Evolutionary conservation across 163 green algal genomes (phyloP), one percentile per base, ranked within the genome.

Genomic region (Botryococcus braunii): DNA sequence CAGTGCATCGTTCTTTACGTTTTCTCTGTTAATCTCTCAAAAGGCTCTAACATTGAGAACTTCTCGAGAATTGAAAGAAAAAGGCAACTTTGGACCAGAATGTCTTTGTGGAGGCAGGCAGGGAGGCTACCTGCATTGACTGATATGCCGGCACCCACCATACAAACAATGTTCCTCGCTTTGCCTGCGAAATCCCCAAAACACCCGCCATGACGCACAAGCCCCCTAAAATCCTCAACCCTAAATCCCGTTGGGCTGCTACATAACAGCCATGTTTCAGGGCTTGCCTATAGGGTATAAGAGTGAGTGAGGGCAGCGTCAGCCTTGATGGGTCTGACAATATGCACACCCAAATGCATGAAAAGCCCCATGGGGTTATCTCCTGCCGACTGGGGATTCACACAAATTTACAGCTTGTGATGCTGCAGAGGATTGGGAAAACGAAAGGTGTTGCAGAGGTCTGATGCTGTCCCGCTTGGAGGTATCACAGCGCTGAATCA

Each of bases 101-200:
- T 27, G 21, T 55, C 13, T 13, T 21, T 55, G 46, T 21, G 21
- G 46, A 55, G 13, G 46, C 46, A 55, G 46, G 21, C 46, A 55
- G 57, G 9, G 25, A 13, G 9, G 11, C 6, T n/a, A 64, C 65
- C 77, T 36, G 68, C 77, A 73, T 27, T 77, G 4, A 95, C 88
- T 56, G 72, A 87, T 68, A 95, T 89, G 65, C 90, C 90, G 2
- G 90, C 90, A 17, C 90, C 88, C 46, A 66, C 80, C 83, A 95
- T 90, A 63, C 69, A 77, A 2, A 93, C 66, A 32, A 93, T 83
- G 55, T 66, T 78, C 46, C 77, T 81, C 0, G 70, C 79, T 13
- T 74, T 73, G n/a, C 77, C 78, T 62, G 64, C 64, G 70, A 8
- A 21, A 55, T n/a, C n/a, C n/a, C n/a, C n/a, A n/a, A n/a, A n/a